phyloP scores from a whole-genome alignment of 176 grass and related monocot genomes.

The Oryza brachyantha region DNA sequence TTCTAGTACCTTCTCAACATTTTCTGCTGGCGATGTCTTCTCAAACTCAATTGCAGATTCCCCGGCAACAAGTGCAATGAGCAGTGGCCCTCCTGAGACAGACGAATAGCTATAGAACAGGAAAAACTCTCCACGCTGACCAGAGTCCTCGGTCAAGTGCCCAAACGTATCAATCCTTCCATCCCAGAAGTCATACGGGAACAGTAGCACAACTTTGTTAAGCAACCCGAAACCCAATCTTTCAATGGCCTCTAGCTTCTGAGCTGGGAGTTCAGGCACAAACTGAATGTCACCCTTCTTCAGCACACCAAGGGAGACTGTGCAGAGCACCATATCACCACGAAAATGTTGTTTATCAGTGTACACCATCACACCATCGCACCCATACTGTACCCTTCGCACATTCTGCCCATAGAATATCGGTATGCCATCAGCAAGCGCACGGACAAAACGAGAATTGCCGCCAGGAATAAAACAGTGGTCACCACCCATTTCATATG shows the following conservation, averaged over 20 bases:
- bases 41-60: constrained; percentile 91
- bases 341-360: constrained; percentile 72
- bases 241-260: constrained; percentile 73
- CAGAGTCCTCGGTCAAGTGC: constrained; percentile 76
- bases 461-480: constrained; percentile 98
- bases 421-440: constrained; percentile 62
- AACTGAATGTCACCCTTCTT: constrained; percentile 83
- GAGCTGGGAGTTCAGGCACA: constrained; percentile 60
- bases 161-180: constrained; percentile 90
- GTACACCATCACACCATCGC: constrained; percentile 75
- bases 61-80: constrained; percentile 93
- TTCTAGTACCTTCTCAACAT: constrained; percentile 65
- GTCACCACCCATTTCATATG: constrained; percentile 97
- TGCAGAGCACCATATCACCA: constrained; percentile 93
- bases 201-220: constrained; percentile 89
- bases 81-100: constrained; percentile 83
- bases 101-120: constrained; percentile 97
- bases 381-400: constrained; percentile 69
- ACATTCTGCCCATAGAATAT: constrained; percentile 85
- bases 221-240: constrained; percentile 90
- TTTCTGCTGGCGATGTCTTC: constrained; percentile 54
- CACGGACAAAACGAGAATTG: constrained; percentile 70
- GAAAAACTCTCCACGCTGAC: constrained; percentile 79
- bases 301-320: constrained; percentile 80
- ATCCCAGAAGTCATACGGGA: constrained; percentile 88